Base-by-base conservation (phyloP, 257 asterid genomes). In the Verbena officinalis region DNA sequence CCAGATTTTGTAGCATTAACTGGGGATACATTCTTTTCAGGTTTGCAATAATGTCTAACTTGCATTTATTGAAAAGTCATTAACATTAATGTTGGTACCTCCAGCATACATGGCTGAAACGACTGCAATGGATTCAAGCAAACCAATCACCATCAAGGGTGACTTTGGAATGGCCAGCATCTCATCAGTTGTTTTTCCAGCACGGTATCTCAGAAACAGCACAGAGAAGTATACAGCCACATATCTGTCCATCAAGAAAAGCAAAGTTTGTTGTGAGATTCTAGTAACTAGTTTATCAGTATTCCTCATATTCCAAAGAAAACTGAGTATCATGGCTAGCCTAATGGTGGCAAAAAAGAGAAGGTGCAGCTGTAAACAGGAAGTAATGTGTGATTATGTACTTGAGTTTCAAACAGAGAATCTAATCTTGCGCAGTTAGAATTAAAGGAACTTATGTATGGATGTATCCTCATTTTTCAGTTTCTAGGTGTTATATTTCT, bases 71-170 rank as follows among this genome's bases (percentile, higher is more conserved):
- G 54, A 11, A 66, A 64, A 38, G 38, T 62, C 45, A 55, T 60
- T 46, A 9, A 20, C n/a, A 52, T 17, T 22, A 15, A 31, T 34
- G 23, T 49, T 36, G 34, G 52, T 78, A 87, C 95, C 95, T 82
- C 87, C 91, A 60, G 91, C 75, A 46, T 81, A 87, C 89, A 87
- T 82, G 45, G 83, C 89, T 40, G 78, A 79, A 64, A 84, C 62
- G 39, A 83, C 62, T 50, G 89, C 76, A 53, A 77, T 67, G 54
- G 85, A 83, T 80, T 87, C 91, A 11, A 87, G 85, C 61, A 78
- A 70, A 45, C 95, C 95, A 72, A 87, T 82, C 12, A 67, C 69
- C 60, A 75, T 24, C 69, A 87, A 80, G 22, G 79, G 84, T 21
- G 69, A 62, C 59, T 84, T 87, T 21, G 91, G 89, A 73, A 84